phyloP scores from a whole-genome alignment of 2,329 filamentous ascomycete species.

The Gremmenia infestans region DNA sequence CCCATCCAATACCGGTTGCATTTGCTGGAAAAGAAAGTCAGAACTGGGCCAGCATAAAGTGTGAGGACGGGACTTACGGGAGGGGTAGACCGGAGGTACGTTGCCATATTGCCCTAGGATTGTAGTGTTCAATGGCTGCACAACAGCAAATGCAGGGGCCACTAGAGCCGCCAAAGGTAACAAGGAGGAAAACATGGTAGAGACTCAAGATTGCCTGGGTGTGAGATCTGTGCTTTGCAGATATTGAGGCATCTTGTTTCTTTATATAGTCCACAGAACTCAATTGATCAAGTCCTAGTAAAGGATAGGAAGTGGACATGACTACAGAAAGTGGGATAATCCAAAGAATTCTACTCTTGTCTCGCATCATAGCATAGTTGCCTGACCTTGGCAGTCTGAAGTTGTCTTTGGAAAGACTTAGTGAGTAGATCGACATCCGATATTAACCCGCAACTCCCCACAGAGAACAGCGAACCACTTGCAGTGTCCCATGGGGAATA shows the following conservation, averaged over 20 bases:
- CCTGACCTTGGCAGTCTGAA: neutral
- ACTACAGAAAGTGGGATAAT: no score
- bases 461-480: neutral
- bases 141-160: conserved; percentile 14
- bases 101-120: conserved; percentile 17
- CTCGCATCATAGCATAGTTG: no score
- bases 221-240: neutral
- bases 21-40: conserved; percentile 11
- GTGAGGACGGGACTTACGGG: conserved; percentile 18
- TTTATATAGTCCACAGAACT: neutral
- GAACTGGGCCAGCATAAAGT: neutral
- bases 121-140: conserved; percentile 17
- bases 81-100: conserved; percentile 22
- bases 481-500: neutral
- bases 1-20: conserved; percentile 43
- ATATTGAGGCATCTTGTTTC: neutral
- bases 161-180: conserved; percentile 14
- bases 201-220: neutral
- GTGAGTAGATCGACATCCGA: neutral
- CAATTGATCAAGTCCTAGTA: neutral
- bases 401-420: neutral
- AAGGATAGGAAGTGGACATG: neutral
- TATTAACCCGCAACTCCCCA: neutral
- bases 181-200: conserved; percentile 5
- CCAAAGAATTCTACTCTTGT: no score